phyloP scores from a whole-genome alignment of 176 grass and related monocot genomes.

The Musa acuminata region DNA sequence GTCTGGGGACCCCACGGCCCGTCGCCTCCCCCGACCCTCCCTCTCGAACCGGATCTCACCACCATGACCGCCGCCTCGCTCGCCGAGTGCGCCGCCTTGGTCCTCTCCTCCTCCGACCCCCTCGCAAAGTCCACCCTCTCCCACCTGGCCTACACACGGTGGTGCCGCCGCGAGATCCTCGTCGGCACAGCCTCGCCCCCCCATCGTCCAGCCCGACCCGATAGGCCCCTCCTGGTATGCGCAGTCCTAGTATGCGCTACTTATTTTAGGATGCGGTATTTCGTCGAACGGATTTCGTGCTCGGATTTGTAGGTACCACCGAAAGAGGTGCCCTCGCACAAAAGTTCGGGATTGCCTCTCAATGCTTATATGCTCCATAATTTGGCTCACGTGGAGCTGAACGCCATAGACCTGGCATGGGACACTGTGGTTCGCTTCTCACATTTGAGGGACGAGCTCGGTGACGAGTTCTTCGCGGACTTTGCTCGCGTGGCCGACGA shows the following conservation, averaged over 20 bases:
- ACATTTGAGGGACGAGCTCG: slow-evolving; percentile 42
- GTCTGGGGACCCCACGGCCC: slow-evolving; percentile 58
- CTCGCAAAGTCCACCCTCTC: slow-evolving; percentile 55
- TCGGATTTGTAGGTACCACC: slow-evolving; percentile 40
- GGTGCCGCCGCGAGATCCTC: slow-evolving; percentile 29
- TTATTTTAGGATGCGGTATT: slow-evolving; percentile 13
- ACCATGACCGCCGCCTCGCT: slow-evolving; percentile 27
- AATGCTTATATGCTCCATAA: slow-evolving; percentile 94
- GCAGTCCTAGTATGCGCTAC: neutral
- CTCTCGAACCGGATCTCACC: neutral
- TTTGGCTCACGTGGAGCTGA: slow-evolving; percentile 88
- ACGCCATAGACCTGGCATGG: slow-evolving; percentile 90
- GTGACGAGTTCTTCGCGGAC: slow-evolving; percentile 66
- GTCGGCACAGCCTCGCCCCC: slow-evolving; percentile 37
- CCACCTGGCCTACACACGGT: slow-evolving; percentile 64
- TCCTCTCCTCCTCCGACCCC: slow-evolving; percentile 69
- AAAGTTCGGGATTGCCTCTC: slow-evolving; percentile 66
- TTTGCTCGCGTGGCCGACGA: slow-evolving; percentile 86
- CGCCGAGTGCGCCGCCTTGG: slow-evolving; percentile 53
- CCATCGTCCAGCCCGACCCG: slow-evolving; percentile 42
- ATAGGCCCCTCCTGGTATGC: slow-evolving; percentile 52
- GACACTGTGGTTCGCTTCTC: slow-evolving; percentile 90
- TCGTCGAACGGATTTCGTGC: slow-evolving; percentile 18
- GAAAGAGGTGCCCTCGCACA: slow-evolving; percentile 70
- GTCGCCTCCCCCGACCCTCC: slow-evolving; percentile 12